A percentile compares a stretch with the other conserved stretches of the same genome.
phyloP scores from a whole-genome alignment of 208 protist genomes.

The Trypanosoma brucei region DNA sequence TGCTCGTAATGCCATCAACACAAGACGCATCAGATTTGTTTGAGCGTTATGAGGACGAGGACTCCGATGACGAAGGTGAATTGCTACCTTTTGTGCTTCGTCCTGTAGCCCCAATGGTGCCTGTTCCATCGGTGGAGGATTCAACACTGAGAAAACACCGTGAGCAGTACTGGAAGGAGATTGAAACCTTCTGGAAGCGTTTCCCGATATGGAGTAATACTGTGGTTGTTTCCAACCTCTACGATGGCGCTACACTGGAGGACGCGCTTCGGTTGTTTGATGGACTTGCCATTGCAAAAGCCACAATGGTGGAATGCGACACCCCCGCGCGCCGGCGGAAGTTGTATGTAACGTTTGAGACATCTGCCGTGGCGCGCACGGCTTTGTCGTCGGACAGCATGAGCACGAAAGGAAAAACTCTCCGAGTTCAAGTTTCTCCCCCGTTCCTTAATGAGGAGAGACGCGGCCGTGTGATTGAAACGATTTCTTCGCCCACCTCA shows the following conservation, averaged over 20 bases:
- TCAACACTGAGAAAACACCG: conserved; percentile 62
- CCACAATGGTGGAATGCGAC: conserved; percentile 57
- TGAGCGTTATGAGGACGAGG: conserved; percentile 86
- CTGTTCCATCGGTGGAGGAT: conserved; percentile 77
- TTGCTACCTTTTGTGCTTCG: conserved; percentile 77
- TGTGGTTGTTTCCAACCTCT: conserved; percentile 78
- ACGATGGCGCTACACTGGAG: conserved; percentile 51
- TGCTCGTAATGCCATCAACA: conserved; percentile 74
- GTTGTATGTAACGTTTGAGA: conserved; percentile 70
- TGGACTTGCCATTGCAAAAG: conserved; percentile 31
- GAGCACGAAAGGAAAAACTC: conserved; percentile 71
- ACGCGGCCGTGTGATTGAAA: conserved; percentile 37
- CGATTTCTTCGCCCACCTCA: too few species aligned
- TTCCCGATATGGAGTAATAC: conserved; percentile 61
- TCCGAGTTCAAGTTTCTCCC: conserved; percentile 80
- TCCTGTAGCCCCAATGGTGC: conserved; percentile 57
- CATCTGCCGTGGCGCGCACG: conserved; percentile 31
- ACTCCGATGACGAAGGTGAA: conserved; percentile 81
- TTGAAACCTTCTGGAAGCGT: conserved; percentile 69
- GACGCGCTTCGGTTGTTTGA: conserved; percentile 63
- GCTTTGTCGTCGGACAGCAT: conserved; percentile 77
- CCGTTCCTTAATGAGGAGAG: conserved; percentile 64
- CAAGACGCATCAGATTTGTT: conserved; percentile 80
- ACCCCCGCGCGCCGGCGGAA: conserved; percentile 56
- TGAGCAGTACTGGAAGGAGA: conserved; percentile 64